Evolutionary conservation across 2,329 filamentous ascomycete species (phyloP).

Genomic region (Colletotrichum aenigma): DNA sequence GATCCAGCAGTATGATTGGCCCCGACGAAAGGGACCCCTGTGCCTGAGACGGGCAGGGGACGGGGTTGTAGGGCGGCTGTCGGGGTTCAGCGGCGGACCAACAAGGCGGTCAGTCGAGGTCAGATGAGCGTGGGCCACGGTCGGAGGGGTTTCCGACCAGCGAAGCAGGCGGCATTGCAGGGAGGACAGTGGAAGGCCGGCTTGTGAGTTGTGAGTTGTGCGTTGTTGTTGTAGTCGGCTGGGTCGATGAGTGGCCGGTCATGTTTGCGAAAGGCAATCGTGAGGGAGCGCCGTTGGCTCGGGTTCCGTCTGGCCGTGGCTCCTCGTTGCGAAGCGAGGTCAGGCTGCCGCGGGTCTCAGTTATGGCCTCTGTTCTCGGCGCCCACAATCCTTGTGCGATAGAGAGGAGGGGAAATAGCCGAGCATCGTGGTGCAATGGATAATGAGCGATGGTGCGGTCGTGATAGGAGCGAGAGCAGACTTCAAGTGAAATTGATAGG

Average conservation of each 20-base stretch:
- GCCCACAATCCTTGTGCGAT: background rate
- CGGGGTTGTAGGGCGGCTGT: constrained; percentile 5
- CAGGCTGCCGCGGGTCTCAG: background rate
- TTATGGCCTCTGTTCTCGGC: background rate
- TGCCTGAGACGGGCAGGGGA: constrained; percentile 9
- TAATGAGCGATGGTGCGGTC: background rate
- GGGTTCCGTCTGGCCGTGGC: background rate
- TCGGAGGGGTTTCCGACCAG: constrained; percentile 1
- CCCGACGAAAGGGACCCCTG: background rate
- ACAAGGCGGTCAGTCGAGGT: constrained; percentile 18
- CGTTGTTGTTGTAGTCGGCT: background rate
- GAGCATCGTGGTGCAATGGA: background rate
- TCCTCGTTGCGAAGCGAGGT: background rate
- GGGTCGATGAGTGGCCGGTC: background rate
- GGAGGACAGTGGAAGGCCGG: background rate
- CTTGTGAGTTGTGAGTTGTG: background rate
- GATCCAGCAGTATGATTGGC: constrained; percentile 1
- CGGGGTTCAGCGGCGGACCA: background rate
- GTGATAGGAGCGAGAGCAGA: background rate
- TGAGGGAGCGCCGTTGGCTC: constrained; percentile 10
- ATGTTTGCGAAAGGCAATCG: background rate
- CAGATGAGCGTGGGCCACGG: constrained; percentile 12
- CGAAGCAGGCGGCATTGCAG: background rate
- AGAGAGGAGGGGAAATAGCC: background rate
- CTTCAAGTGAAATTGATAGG: background rate